Conservation (phyloP, 345 rosid genomes). For the Excoecaria agallocha region DNA sequence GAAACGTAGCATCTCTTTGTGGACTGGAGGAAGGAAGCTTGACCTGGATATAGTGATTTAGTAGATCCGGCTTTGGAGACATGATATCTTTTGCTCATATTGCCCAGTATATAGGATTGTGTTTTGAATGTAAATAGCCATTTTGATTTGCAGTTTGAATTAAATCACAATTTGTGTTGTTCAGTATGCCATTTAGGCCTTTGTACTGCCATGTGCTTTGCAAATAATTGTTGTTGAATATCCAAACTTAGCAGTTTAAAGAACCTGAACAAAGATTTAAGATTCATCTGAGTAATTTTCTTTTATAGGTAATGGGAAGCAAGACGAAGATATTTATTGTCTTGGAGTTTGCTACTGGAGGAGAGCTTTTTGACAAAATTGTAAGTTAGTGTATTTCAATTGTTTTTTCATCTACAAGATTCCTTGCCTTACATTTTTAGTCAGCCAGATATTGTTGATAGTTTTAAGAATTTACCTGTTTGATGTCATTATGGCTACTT, state of each 20-base stretch:
- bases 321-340: constrained; percentile 36
- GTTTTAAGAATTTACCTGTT: not conserved
- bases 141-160: not conserved
- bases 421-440: not conserved
- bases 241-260: not conserved
- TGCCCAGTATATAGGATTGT: not conserved
- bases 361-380: constrained; percentile 37
- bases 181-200: not conserved
- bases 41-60: not conserved
- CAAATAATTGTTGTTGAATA: not conserved
- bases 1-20: not conserved
- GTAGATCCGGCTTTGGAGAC: not conserved
- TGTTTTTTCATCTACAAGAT: not conserved
- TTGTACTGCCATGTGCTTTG: not conserved
- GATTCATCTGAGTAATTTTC: not conserved
- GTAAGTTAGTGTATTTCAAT: constrained; percentile 16
- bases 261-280: constrained; percentile 2
- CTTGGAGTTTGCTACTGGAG: constrained; percentile 31
- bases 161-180: not conserved
- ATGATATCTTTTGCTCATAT: not conserved
- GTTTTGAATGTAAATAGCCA: not conserved
- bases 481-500: not conserved
- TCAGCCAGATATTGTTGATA: not conserved
- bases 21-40: not conserved
- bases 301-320: constrained; percentile 33